phyloP scores from a whole-genome alignment of 768 basidiomycete species.

The Pleurotus giganteus region DNA sequence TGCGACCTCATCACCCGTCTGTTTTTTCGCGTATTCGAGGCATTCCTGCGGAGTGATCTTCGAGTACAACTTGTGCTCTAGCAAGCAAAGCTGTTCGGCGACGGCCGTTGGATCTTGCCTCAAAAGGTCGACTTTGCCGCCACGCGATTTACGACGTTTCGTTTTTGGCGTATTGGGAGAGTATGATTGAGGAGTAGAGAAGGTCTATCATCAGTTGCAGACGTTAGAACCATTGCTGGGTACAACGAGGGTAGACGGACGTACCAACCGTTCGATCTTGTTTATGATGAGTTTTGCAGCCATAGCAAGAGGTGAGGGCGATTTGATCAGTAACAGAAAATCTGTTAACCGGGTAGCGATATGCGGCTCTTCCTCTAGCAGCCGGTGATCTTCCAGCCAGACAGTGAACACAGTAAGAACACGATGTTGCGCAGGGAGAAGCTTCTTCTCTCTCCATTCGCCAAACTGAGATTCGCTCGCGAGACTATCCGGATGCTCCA shows the following conservation, averaged over 20 bases:
- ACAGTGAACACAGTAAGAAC: constrained; percentile 52
- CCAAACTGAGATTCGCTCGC: constrained; percentile 44
- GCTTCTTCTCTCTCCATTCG: constrained; percentile 66
- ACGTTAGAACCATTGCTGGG: background rate
- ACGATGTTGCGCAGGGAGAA: constrained; percentile 61
- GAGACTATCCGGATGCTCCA: constrained; percentile 49
- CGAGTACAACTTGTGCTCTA: constrained; percentile 67
- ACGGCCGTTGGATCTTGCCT: constrained; percentile 67
- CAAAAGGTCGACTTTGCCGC: constrained; percentile 58
- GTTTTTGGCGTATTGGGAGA: constrained; percentile 25
- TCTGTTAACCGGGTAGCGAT: constrained; percentile 54
- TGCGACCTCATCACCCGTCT: constrained; percentile 32
- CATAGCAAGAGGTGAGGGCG: constrained; percentile 37
- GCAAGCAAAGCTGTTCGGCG: constrained; percentile 79
- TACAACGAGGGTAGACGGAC: constrained; percentile 17
- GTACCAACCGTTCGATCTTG: constrained; percentile 55
- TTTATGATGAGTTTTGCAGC: constrained; percentile 49
- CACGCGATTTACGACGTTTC: constrained; percentile 44
- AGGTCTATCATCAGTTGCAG: background rate
- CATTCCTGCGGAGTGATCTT: constrained; percentile 76
- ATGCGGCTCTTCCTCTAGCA: constrained; percentile 64
- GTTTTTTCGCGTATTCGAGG: constrained; percentile 54
- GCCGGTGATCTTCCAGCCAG: constrained; percentile 62
- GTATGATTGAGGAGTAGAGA: constrained; percentile 6
- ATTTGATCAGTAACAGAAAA: constrained; percentile 45